Conservation (phyloP, 306 rosid genomes). For the Dalbergia cultrata region DNA sequence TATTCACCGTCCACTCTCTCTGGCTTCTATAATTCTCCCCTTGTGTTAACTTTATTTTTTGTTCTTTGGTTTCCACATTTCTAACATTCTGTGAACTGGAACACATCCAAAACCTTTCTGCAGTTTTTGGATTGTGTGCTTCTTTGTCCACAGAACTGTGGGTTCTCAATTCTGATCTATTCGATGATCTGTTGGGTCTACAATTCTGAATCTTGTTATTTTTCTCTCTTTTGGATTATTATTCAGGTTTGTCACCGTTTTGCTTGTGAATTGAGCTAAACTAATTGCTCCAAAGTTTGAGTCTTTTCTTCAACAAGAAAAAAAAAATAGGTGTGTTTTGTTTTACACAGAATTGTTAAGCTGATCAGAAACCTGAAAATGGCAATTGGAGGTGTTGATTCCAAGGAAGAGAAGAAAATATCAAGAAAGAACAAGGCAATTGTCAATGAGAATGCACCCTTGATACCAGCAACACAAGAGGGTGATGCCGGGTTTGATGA, state of each 20-base stretch:
- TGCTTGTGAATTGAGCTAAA: slow-evolving; percentile 9
- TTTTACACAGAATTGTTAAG: slow-evolving; percentile 28
- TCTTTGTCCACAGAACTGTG: background rate
- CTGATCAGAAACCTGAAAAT: slow-evolving; percentile 51
- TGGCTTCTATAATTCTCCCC: background rate
- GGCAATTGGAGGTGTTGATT: slow-evolving; percentile 52
- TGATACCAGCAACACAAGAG: slow-evolving; percentile 65
- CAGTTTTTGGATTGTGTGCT: background rate
- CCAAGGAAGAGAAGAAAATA: slow-evolving; percentile 55
- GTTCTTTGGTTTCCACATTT: background rate
- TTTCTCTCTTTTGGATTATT: background rate
- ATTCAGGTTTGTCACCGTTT: slow-evolving; percentile 29
- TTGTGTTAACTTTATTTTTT: background rate
- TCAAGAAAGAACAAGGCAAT: slow-evolving; percentile 56
- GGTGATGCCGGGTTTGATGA: slow-evolving; percentile 59
- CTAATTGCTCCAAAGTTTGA: background rate
- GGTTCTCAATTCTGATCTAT: slow-evolving; percentile 5
- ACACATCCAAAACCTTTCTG: slow-evolving; percentile 21
- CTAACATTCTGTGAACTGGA: background rate
- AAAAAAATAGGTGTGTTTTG: slow-evolving; percentile 40
- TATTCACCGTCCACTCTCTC: background rate
- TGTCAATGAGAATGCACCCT: slow-evolving; percentile 69
- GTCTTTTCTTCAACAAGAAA: slow-evolving; percentile 3
- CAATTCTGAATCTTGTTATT: background rate
- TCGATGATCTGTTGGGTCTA: background rate